phyloP scores from a whole-genome alignment of 2,329 filamentous ascomycete species.

The Colletotrichum kahawae region DNA sequence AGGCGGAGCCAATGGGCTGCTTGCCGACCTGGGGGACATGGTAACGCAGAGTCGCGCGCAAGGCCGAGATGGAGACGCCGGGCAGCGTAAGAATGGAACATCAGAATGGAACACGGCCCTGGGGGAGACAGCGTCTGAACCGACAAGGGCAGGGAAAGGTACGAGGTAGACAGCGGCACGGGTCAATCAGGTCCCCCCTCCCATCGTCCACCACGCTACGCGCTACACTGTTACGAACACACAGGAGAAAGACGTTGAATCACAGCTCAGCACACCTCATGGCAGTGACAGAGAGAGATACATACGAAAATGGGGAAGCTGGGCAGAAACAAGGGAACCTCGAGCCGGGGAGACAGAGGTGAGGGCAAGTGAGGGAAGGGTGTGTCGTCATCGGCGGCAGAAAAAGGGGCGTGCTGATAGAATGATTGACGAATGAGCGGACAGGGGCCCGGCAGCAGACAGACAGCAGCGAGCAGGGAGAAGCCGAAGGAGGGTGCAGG shows the following conservation, averaged over 20 bases:
- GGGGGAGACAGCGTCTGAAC: neutral
- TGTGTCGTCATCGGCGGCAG: neutral
- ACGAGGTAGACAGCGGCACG: neutral
- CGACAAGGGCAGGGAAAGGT: slow-evolving; percentile 3
- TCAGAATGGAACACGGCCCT: neutral
- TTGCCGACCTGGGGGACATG: neutral
- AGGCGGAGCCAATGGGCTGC: neutral
- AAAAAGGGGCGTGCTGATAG: neutral
- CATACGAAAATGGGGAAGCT: neutral
- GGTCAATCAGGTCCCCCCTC: neutral
- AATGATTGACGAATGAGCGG: neutral
- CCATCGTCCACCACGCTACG: neutral
- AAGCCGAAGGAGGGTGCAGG: neutral
- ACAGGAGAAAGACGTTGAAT: neutral
- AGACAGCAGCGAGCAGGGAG: neutral
- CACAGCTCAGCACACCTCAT: neutral
- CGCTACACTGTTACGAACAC: neutral
- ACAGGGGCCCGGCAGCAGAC: neutral
- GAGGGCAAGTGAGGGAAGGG: neutral
- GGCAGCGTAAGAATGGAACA: neutral
- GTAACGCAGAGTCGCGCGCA: neutral
- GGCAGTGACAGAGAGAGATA: neutral
- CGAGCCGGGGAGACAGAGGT: neutral
- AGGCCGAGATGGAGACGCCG: slow-evolving; percentile 13
- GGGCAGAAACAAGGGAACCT: slow-evolving; percentile 5